Percentiles rank a stretch among this genome's conserved stretches.
These are phyloP conservation scores for Mycena venus DNA, from an alignment of 768 basidiomycete genomes.

Conservation along the genomic window DNA sequence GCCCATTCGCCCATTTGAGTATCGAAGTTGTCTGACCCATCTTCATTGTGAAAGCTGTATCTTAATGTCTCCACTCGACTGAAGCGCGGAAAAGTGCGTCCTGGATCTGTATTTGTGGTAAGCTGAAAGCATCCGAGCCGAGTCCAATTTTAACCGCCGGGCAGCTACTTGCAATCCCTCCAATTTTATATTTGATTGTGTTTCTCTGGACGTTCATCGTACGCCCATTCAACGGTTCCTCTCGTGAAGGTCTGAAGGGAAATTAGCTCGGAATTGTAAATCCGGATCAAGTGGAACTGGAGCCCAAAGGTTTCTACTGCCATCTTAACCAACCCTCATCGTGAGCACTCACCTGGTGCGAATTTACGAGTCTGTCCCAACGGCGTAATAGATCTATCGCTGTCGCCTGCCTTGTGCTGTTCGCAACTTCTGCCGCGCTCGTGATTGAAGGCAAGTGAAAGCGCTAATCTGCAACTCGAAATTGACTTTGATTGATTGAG, in stretches of 20 bases:
- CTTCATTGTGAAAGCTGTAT: constrained; percentile 2
- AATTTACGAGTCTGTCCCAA: neutral
- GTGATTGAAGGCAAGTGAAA: constrained; percentile 4
- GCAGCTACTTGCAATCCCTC: constrained; percentile 13
- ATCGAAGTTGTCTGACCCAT: too few relatives aligned
- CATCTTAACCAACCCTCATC: neutral
- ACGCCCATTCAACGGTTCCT: neutral
- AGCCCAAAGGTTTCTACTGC: constrained; percentile 24
- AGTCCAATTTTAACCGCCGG: neutral
- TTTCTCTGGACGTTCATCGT: constrained; percentile 19
- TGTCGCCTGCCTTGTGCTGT: neutral
- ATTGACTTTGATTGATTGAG: neutral
- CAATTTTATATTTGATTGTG: neutral
- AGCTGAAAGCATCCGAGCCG: neutral
- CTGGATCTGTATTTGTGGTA: neutral
- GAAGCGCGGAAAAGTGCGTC: neutral
- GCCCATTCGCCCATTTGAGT: neutral
- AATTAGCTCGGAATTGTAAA: constrained; percentile 4
- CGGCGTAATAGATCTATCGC: neutral
- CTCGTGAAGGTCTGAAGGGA: too few relatives aligned
- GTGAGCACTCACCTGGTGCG: too few relatives aligned
- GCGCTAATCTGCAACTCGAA: too few relatives aligned
- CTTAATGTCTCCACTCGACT: constrained; percentile 18
- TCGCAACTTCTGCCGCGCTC: neutral
- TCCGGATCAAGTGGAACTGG: constrained; percentile 7